A percentile compares a stretch with the other conserved stretches of the same genome.
phyloP scores from a whole-genome alignment of 345 rosid genomes.

The Aquilaria malaccensis region DNA sequence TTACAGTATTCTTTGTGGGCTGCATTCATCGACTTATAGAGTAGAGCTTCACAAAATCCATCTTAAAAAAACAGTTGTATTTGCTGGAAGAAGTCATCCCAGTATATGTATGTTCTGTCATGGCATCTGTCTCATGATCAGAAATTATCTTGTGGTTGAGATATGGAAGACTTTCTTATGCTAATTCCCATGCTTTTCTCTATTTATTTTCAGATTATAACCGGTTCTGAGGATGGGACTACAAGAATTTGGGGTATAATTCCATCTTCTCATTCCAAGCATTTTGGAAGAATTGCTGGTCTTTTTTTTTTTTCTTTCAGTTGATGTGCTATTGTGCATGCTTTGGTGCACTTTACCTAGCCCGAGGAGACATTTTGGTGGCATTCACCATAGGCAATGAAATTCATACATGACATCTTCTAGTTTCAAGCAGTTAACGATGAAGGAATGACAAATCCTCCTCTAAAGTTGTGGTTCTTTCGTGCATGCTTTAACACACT shows the following conservation, averaged over 20 bases:
- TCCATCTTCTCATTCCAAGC: constrained; percentile 2
- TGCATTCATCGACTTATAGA: too few species aligned
- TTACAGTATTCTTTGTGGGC: too few species aligned
- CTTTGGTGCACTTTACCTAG: background rate
- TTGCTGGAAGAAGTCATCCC: too few species aligned
- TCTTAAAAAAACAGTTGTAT: too few species aligned
- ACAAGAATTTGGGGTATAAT: constrained; percentile 88
- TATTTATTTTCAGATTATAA: constrained; percentile 54
- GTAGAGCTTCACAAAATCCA: too few species aligned
- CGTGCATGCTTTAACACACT: too few species aligned
- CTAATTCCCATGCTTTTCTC: constrained; percentile 1
- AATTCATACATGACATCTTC: background rate
- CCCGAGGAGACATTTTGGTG: background rate
- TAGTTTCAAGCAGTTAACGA: too few species aligned
- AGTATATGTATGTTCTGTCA: too few species aligned
- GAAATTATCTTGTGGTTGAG: constrained; percentile 5
- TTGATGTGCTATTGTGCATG: background rate
- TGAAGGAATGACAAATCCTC: too few species aligned
- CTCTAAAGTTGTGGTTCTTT: too few species aligned
- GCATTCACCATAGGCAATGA: background rate
- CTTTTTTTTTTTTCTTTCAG: too few species aligned
- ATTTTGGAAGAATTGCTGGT: background rate
- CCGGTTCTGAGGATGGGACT: constrained; percentile 98
- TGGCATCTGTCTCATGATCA: background rate
- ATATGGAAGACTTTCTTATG: constrained; percentile 6